Evolutionary conservation across 1,139 yeast genomes (phyloP), one percentile per base, ranked within the genome.

Genomic region (Pichia terricola): DNA sequence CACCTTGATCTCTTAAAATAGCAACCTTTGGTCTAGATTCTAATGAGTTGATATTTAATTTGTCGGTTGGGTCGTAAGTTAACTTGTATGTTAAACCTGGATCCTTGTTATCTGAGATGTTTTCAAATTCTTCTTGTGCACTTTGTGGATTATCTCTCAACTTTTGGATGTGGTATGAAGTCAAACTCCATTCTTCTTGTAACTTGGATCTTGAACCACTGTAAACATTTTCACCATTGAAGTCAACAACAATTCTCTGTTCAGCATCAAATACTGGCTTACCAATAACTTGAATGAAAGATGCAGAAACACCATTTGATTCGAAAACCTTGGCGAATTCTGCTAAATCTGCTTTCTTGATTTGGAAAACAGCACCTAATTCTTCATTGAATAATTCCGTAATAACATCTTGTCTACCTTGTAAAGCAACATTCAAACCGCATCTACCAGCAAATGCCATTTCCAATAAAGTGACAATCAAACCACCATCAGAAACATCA

Each of bases 401-500:
- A 44, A 76, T 66, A 28, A 64, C 58, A 45, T 71, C 72, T 33
- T 68, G 65, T 6, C 44, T 41, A 16, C 50, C 47, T 11, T 46
- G 38, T 8, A 60, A 26, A 38, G 62, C 59, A 44, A 84, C 62
- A 41, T 74, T 67, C 49, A 89, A 61, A 52, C 98, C 99, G 47
- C 79, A 76, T 67, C 97, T 82, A 32, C 94, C 89, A 40, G 98
- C 95, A 68, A 94, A 94, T 1, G 96, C 94, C 98, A 94, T 91
- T 68, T 94, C 99, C 37, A 83, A 68, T 40, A 85, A 69, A 8
- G 98, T 81, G 41, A 85, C 80, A 49, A 89, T 68, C 57, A 89
- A 71, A 60, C 99, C 99, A 73, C 99, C 99, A 64, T 94, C 99
- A 26, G 96, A 86, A 61, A 94, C 75, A 65, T 94, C 99, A 61